Evolutionary conservation across 495 filamentous ascomycete genomes (phyloP), one percentile per base, ranked within the genome.

Genomic region (Xylaria grammica): DNA sequence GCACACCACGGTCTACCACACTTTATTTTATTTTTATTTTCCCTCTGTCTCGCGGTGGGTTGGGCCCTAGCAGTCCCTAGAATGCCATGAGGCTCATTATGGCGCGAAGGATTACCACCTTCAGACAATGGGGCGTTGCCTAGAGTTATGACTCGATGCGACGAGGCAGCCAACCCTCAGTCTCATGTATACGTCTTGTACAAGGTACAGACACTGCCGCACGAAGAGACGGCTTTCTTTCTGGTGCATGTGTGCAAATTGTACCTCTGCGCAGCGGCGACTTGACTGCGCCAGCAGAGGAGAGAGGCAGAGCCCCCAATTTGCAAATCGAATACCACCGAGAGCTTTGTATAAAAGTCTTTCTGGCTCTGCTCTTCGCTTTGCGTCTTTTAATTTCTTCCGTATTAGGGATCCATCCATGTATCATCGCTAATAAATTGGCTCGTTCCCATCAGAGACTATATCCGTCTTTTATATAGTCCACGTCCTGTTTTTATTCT

Each of bases 81-180:
- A 52, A 26, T 65, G 55, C 49, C 54, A 30, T 72, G 69, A 72
- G 72, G 69, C 69, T 74, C 67, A 67, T n/a, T 72, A 64, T 50
- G 51, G 46, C 63, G 48, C 57, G 63, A 69, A 70, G 63, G 67
- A 72, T 70, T 56, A 51, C 27, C 44, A 46, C 54, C 42, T 42
- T 20, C 30, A 45, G 51, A 60, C 58, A 55, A 55, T 52, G 69
- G 60, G 44, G 40, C 61, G 72, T 63, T 74, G 72, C 72, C 72
- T 74, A 63, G 57, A 70, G 52, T 60, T 63, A 72, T 70, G 69
- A 70, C 72, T 72, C 72, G 51, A 59, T 52, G 34, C 55, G 65
- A 70, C 63, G 67, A 74, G 69, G 69, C 72, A 72, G 34, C 72
- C 69, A 45, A 61, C 60, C 61, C 34, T 55, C 51, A 53, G 66